Evolutionary conservation across 2,329 filamentous ascomycete genomes (phyloP).

Genomic region (Diaporthe citrichinensis): DNA sequence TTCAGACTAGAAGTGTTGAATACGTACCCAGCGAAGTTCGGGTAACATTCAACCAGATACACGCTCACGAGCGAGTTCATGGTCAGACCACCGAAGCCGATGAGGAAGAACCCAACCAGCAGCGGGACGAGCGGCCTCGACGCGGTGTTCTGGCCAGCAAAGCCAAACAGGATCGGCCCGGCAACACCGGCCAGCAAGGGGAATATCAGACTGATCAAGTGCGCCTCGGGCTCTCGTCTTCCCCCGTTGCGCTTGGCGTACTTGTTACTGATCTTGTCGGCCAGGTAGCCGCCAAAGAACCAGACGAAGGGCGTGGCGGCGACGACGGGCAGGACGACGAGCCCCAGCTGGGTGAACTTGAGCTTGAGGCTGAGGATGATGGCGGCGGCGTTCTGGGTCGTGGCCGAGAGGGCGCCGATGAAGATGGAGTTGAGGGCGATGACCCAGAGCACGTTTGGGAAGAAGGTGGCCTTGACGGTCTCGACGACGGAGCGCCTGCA

Average conservation of each 20-base stretch:
- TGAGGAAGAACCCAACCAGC: constrained; percentile 38
- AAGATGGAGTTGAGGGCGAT: constrained; percentile 43
- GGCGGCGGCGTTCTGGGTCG: constrained; percentile 42
- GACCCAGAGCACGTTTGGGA: constrained; percentile 45
- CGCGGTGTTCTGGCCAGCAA: constrained; percentile 36
- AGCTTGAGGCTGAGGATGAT: constrained; percentile 43
- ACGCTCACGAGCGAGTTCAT: constrained; percentile 41
- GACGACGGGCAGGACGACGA: constrained; percentile 39
- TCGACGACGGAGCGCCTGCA: constrained; percentile 40
- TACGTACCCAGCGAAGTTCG: constrained; percentile 44
- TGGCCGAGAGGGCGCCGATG: constrained; percentile 39
- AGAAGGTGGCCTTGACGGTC: constrained; percentile 43
- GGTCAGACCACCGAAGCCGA: constrained; percentile 34
- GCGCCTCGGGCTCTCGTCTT: constrained; percentile 40
- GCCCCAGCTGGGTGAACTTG: constrained; percentile 39
- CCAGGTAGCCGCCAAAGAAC: constrained; percentile 41
- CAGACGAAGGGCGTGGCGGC: constrained; percentile 41
- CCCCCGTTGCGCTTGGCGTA: constrained; percentile 37
- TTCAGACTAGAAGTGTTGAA: too few relatives aligned
- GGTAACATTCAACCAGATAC: constrained; percentile 43
- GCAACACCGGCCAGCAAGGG: constrained; percentile 35
- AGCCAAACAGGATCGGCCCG: constrained; percentile 40
- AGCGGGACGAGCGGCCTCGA: constrained; percentile 29
- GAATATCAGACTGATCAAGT: constrained; percentile 39
- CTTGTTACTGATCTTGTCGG: constrained; percentile 41